These are phyloP conservation scores for Boletus eberwhitei DNA, from an alignment of 768 basidiomycete species.

Conservation along the genomic window DNA sequence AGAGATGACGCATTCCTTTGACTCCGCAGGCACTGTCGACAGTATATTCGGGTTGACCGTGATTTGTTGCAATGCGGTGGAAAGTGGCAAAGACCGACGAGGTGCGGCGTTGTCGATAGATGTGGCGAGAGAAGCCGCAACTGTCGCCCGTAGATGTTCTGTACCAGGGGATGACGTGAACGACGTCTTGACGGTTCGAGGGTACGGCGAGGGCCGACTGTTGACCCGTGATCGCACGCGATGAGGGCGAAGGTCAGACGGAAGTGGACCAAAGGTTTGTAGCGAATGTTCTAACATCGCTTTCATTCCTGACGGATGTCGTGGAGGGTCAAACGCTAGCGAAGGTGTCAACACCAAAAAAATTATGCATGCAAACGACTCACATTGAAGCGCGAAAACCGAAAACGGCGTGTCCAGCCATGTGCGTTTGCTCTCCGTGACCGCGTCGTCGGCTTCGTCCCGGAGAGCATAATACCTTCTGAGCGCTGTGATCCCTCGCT, in stretches of 20 bases:
- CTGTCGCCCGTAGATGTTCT: slow-evolving; percentile 34
- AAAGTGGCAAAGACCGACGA: slow-evolving; percentile 22
- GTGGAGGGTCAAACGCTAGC: slow-evolving; percentile 69
- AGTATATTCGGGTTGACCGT: slow-evolving; percentile 41
- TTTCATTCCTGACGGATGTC: slow-evolving; percentile 62
- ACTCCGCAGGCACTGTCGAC: slow-evolving; percentile 22
- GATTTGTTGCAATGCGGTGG: slow-evolving; percentile 40
- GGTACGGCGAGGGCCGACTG: slow-evolving; percentile 74
- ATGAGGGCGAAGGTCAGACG: slow-evolving; percentile 62
- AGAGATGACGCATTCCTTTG: slow-evolving; percentile 33
- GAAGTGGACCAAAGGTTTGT: slow-evolving; percentile 68
- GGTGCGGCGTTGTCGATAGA: slow-evolving; percentile 14
- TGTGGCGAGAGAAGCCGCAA: slow-evolving; percentile 18
- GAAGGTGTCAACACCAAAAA: neutral
- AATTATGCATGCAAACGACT: slow-evolving; percentile 26
- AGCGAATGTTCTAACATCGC: slow-evolving; percentile 72
- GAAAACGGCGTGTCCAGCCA: slow-evolving; percentile 78
- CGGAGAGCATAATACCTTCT: slow-evolving; percentile 66
- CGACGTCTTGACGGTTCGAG: slow-evolving; percentile 47
- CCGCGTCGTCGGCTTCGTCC: slow-evolving; percentile 63
- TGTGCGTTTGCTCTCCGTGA: slow-evolving; percentile 58
- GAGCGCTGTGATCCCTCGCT: slow-evolving; percentile 59
- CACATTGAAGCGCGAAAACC: slow-evolving; percentile 68
- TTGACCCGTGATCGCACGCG: slow-evolving; percentile 64
- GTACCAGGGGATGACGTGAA: slow-evolving; percentile 36